A percentile compares a stretch with the other conserved stretches of the same genome.
These are phyloP conservation scores for Lonicera japonica DNA, from an alignment of 129 eudicot species.

Conservation along the genomic window DNA sequence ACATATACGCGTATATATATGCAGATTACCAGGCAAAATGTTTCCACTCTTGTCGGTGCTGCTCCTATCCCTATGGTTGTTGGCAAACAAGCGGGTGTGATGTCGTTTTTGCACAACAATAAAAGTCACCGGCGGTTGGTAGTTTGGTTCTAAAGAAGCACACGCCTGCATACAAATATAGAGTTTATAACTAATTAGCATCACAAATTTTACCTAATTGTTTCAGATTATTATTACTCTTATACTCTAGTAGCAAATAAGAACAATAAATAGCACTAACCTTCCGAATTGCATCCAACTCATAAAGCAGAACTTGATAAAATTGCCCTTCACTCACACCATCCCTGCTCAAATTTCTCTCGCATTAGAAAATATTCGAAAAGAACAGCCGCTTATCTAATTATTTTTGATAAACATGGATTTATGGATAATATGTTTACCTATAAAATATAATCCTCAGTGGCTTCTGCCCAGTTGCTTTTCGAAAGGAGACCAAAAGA, in stretches of 20 bases:
- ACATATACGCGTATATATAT: not conserved
- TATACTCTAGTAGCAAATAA: not conserved
- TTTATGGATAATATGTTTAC: slow-evolving; percentile 10
- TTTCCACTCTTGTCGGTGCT: slow-evolving; percentile 72
- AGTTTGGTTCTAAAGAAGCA: slow-evolving; percentile 70
- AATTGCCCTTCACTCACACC: slow-evolving; percentile 80
- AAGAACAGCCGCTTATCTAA: not conserved
- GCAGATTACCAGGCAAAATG: slow-evolving; percentile 45
- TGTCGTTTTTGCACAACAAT: slow-evolving; percentile 65
- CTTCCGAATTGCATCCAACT: slow-evolving; percentile 64
- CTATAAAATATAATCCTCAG: slow-evolving; percentile 83
- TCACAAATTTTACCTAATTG: not conserved
- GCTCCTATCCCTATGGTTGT: slow-evolving; percentile 57
- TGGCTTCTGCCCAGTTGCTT: slow-evolving; percentile 92
- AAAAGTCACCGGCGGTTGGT: slow-evolving; percentile 70
- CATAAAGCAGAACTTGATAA: slow-evolving; percentile 64
- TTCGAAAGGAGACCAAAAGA: slow-evolving; percentile 75
- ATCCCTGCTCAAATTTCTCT: slow-evolving; percentile 34
- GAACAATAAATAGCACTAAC: slow-evolving; percentile 10
- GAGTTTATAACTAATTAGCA: not conserved
- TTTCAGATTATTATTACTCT: not conserved
- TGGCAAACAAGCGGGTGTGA: slow-evolving; percentile 62
- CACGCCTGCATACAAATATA: slow-evolving; percentile 43
- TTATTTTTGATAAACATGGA: not conserved
- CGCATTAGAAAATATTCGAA: not conserved